phyloP scores from a whole-genome alignment of 352 stramenopile genomes.

The Phytophthora quininea region DNA sequence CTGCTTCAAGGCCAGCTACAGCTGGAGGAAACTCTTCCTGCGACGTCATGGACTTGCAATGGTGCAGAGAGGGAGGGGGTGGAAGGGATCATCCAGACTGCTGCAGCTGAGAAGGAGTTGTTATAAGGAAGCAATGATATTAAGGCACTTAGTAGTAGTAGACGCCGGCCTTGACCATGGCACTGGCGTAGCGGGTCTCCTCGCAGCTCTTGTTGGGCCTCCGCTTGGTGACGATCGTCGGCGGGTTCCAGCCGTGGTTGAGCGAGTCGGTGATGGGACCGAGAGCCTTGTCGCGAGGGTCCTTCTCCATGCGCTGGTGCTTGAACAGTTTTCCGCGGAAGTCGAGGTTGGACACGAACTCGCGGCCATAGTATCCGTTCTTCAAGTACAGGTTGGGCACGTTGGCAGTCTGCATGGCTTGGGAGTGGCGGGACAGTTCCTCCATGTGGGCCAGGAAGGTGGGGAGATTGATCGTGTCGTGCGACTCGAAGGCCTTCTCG shows the following conservation, averaged over 20 bases:
- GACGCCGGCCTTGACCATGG: slow-evolving; percentile 76
- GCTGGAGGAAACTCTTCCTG: slow-evolving; percentile 33
- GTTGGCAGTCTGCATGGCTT: slow-evolving; percentile 34
- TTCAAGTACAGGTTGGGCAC: slow-evolving; percentile 48
- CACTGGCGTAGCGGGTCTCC: slow-evolving; percentile 68
- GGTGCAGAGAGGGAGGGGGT: not conserved
- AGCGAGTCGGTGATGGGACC: slow-evolving; percentile 57
- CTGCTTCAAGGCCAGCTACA: slow-evolving; percentile 36
- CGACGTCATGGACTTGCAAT: slow-evolving; percentile 25
- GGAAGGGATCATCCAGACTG: not conserved
- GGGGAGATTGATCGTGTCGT: not conserved
- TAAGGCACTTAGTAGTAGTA: slow-evolving; percentile 63
- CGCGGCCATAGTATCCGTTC: slow-evolving; percentile 37
- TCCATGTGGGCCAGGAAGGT: slow-evolving; percentile 49
- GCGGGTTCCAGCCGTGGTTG: slow-evolving; percentile 55
- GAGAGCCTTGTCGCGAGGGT: slow-evolving; percentile 56
- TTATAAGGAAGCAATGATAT: slow-evolving; percentile 4
- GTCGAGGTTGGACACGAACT: slow-evolving; percentile 68
- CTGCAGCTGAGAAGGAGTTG: slow-evolving; percentile 2
- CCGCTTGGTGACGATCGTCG: slow-evolving; percentile 50
- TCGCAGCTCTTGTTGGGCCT: slow-evolving; percentile 71
- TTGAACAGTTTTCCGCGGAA: slow-evolving; percentile 57
- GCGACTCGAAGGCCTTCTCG: slow-evolving; percentile 19
- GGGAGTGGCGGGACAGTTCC: slow-evolving; percentile 31
- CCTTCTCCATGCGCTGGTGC: slow-evolving; percentile 57